These are phyloP conservation scores for Aspergillaceae sp. DNA, from an alignment of 2,329 filamentous ascomycete species.

Conservation along the genomic window DNA sequence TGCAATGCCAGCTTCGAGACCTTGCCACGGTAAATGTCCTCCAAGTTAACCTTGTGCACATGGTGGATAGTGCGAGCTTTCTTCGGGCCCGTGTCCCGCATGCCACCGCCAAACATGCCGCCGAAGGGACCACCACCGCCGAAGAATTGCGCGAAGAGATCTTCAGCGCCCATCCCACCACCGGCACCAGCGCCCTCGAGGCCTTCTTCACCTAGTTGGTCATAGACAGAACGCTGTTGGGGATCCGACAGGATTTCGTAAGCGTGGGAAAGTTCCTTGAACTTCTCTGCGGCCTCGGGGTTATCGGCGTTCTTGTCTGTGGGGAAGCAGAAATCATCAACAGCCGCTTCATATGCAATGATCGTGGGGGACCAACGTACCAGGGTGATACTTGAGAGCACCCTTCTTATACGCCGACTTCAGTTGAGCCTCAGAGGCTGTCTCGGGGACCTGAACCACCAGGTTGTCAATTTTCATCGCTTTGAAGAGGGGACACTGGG, in stretches of 20 bases:
- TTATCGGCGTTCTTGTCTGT: conserved; percentile 94
- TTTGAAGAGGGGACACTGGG: not conserved
- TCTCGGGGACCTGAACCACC: conserved; percentile 58
- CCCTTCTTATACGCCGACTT: conserved; percentile 94
- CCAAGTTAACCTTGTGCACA: conserved; percentile 94
- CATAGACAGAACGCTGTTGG: conserved; percentile 86
- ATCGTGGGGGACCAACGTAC: conserved; percentile 50
- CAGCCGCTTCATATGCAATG: too few species aligned
- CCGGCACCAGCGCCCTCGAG: conserved; percentile 75
- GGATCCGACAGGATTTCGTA: conserved; percentile 91
- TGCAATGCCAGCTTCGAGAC: conserved; percentile 94
- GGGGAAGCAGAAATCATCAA: not conserved
- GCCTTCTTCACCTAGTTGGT: conserved; percentile 95
- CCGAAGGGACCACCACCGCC: conserved; percentile 65
- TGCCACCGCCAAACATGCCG: conserved; percentile 70
- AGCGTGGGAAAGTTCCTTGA: conserved; percentile 93
- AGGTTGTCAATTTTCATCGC: not conserved
- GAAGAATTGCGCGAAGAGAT: conserved; percentile 96
- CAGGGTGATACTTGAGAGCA: conserved; percentile 79
- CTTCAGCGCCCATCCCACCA: conserved; percentile 88
- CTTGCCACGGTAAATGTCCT: conserved; percentile 97
- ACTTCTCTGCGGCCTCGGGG: conserved; percentile 88
- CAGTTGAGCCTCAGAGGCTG: conserved; percentile 73
- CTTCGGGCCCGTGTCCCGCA: conserved; percentile 71
- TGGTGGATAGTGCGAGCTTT: conserved; percentile 96